Percentiles rank a stretch among this genome's conserved stretches.
These are phyloP conservation scores for Sugiyamaella boreocaroliniensis DNA, from an alignment of 805 yeast species.

Conservation along the genomic window DNA sequence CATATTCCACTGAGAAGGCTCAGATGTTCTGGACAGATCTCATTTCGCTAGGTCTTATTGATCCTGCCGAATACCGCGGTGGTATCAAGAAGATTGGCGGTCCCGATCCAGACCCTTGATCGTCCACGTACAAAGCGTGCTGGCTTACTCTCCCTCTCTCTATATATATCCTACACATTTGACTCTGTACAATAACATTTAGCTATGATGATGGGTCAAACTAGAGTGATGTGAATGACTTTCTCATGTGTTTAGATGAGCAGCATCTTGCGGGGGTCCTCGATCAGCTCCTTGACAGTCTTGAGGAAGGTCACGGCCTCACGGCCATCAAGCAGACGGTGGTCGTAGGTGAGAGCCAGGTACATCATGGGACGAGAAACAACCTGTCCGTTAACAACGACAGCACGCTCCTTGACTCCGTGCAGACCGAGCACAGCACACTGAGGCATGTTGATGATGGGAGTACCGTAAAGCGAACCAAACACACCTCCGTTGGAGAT, in stretches of 20 bases:
- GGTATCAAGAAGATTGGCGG: slow-evolving; percentile 6
- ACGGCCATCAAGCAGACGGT: slow-evolving; percentile 96
- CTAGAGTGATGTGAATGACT: no score
- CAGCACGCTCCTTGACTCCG: slow-evolving; percentile 96
- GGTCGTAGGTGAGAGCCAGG: slow-evolving; percentile 96
- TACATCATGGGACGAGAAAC: slow-evolving; percentile 99
- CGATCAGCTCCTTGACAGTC: slow-evolving; percentile 93
- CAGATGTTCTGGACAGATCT: slow-evolving; percentile 70
- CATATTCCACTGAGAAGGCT: slow-evolving; percentile 69
- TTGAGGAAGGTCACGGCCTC: slow-evolving; percentile 97
- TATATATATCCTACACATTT: no score
- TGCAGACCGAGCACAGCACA: slow-evolving; percentile 97
- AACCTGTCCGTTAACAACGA: slow-evolving; percentile 90
- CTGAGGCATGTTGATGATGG: slow-evolving; percentile 97
- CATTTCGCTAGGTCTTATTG: slow-evolving; percentile 49
- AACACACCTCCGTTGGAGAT: slow-evolving; percentile 99
- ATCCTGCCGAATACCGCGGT: slow-evolving; percentile 31
- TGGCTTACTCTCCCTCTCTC: no score
- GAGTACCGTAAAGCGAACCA: slow-evolving; percentile 96
- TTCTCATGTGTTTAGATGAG: slow-evolving; percentile 28
- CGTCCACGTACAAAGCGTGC: no score
- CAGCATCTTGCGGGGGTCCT: slow-evolving; percentile 98
- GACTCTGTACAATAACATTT: neutral
- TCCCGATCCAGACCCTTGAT: neutral
- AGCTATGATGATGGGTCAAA: neutral